These are phyloP conservation scores for Protomyces arabidopsidicola DNA, from an alignment of 1,139 yeast species.

Conservation along the genomic window DNA sequence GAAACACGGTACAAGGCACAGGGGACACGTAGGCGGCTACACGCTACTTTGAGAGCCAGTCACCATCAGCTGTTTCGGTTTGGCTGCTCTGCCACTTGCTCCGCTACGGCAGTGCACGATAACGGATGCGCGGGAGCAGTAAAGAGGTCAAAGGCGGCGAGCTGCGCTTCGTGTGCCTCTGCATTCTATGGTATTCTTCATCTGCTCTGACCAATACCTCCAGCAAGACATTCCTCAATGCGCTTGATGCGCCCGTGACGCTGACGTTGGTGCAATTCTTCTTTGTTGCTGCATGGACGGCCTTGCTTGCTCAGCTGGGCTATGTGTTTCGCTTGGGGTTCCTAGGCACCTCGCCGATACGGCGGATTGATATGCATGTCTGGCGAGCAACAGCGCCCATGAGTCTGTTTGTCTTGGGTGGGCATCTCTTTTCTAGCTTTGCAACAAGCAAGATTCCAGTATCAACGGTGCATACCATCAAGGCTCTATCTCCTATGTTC, in stretches of 20 bases:
- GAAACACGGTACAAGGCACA: too few species aligned
- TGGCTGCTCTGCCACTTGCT: too few species aligned
- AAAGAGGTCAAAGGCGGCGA: not conserved
- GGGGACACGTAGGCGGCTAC: too few species aligned
- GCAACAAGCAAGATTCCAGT: conserved; percentile 87
- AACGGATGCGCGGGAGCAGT: not conserved
- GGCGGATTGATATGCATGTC: conserved; percentile 39
- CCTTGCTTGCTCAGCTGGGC: conserved; percentile 34
- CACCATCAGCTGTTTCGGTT: too few species aligned
- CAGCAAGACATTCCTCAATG: conserved; percentile 66
- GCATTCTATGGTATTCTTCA: conserved; percentile 73
- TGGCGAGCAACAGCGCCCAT: conserved; percentile 70
- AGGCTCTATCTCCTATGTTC: conserved; percentile 80
- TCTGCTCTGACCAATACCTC: conserved; percentile 78
- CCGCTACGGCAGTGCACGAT: too few species aligned
- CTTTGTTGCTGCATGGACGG: conserved; percentile 51
- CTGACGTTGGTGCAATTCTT: conserved; percentile 80
- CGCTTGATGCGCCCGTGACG: conserved; percentile 73
- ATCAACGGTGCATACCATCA: conserved; percentile 84
- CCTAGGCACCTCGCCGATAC: conserved; percentile 44
- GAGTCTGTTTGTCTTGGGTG: conserved; percentile 88
- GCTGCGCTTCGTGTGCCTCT: conserved; percentile 45
- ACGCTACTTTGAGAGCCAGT: too few species aligned
- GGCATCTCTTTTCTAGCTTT: conserved; percentile 83
- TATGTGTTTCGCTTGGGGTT: conserved; percentile 42